Percentiles rank a stretch among this genome's conserved stretches.
Conservation (phyloP, 2,329 filamentous ascomycete species). For the Trichothecium sympodiale region DNA sequence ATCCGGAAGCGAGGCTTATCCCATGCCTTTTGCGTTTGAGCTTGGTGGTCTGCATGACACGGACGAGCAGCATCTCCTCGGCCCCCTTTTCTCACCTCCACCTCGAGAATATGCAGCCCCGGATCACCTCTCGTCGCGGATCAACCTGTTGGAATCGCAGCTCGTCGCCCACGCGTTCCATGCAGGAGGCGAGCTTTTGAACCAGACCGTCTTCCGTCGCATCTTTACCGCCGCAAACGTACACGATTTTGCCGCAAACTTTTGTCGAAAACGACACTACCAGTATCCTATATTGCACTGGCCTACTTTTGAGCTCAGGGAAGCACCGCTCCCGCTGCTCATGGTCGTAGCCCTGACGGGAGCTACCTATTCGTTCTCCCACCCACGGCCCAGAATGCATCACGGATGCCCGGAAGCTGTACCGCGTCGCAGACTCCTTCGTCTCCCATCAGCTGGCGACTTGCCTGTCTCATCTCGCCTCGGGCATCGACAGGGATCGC, state of each 20-base stretch:
- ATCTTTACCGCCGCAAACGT: constrained; percentile 1
- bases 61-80: constrained; percentile 1
- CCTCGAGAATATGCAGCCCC: not conserved
- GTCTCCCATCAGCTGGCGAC: not conserved
- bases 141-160: too few relatives aligned
- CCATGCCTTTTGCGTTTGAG: not conserved
- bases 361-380: constrained; percentile 1
- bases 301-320: not conserved
- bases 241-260: not conserved
- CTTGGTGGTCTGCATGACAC: not conserved
- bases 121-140: not conserved
- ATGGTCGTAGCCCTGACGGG: constrained; percentile 1
- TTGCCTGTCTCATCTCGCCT: not conserved
- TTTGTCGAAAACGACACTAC: constrained; percentile 1
- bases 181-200: too few relatives aligned
- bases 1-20: not conserved
- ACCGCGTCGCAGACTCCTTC: constrained; percentile 1
- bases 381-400: not conserved
- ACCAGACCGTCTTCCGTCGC: not conserved
- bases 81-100: not conserved
- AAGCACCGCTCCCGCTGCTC: constrained; percentile 1
- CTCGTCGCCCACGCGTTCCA: too few relatives aligned
- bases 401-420: not conserved
- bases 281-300: constrained; percentile 1
- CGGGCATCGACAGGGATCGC: not conserved